Evolutionary conservation across 176 grass and related monocot species (phyloP), one percentile per base, ranked within the genome.

Genomic region (Elymus sibiricus): DNA sequence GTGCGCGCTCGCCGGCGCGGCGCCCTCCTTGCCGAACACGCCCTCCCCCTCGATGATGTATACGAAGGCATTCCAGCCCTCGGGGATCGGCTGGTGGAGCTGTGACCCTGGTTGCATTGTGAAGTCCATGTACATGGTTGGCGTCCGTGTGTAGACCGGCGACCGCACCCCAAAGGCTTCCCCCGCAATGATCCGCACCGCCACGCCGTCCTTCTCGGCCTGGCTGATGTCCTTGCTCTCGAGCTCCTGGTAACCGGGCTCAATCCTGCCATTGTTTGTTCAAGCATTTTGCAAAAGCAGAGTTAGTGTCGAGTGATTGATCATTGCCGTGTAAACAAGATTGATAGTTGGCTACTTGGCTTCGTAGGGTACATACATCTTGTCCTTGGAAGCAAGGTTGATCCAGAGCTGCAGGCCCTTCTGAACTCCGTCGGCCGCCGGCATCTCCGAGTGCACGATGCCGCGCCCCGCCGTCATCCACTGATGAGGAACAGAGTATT

Each of bases 321-420:
- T 69, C 17, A 69, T 3, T 17, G 17, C 0, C 19, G 11, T 10
- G 40, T 15, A 25, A n/a, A 37, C 0, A n/a, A 24, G n/a, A 31
- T 31, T 44, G 31, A 8, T 31, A 51, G 19, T 56, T 53, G 17
- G 53, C 0, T 56, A 8, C 7, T 56, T 53, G 17, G 53, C 0
- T 56, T 22, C 7, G 2, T 21, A 35, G 9, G 5, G 0, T 58
- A 0, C 7, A 25, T 88, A 95, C 94, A 98, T 93, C 86, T 98
- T 98, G 83, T 98, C 93, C 11, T 93, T 95, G 24, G 95, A 84
- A 21, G 95, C 80, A 39, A 98, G 95, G 85, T 98, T 95, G 80
- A 98, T 95, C 95, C 93, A 98, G 26, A 98, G 90, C 70, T 98
- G 95, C 6, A 98, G 84, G 5, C 95, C 95, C 44, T 93, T 95